These are phyloP conservation scores for Calamus simplicifolius DNA, from an alignment of 176 grass and related monocot species.

Conservation along the genomic window DNA sequence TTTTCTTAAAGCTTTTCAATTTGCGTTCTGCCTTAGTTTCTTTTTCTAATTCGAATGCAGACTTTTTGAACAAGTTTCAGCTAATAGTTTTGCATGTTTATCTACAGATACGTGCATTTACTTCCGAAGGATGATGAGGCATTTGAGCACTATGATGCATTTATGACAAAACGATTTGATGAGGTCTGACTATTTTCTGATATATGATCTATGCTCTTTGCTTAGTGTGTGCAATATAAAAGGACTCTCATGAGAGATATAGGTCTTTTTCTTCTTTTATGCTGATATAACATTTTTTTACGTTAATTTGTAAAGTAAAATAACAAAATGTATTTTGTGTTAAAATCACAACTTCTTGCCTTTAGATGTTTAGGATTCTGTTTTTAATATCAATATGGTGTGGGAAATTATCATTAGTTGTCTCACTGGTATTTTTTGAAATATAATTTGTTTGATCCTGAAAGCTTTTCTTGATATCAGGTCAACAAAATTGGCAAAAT, in stretches of 20 bases:
- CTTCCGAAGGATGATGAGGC: conserved; percentile 96
- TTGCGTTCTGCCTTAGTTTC: too few species aligned
- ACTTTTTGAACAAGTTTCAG: too few species aligned
- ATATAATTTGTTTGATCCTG: too few species aligned
- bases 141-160: conserved; percentile 84
- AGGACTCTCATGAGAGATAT: too few species aligned
- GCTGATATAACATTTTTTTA: conserved; percentile 1
- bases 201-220: neutral
- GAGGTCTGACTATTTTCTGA: conserved; percentile 47
- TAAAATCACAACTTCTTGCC: conserved; percentile 10
- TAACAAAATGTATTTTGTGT: neutral
- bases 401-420: too few species aligned
- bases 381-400: too few species aligned
- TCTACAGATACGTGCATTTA: conserved; percentile 69
- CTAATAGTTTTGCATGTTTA: too few species aligned
- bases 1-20: too few species aligned
- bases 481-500: conserved; percentile 99
- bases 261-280: conserved; percentile 1
- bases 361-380: too few species aligned
- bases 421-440: too few species aligned
- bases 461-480: conserved; percentile 22
- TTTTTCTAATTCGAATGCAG: too few species aligned
- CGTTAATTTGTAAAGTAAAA: neutral
- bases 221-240: too few species aligned
- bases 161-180: conserved; percentile 65